These are phyloP conservation scores for Pleomassaria siparia DNA, from an alignment of 2,329 filamentous ascomycete species.

Conservation along the genomic window DNA sequence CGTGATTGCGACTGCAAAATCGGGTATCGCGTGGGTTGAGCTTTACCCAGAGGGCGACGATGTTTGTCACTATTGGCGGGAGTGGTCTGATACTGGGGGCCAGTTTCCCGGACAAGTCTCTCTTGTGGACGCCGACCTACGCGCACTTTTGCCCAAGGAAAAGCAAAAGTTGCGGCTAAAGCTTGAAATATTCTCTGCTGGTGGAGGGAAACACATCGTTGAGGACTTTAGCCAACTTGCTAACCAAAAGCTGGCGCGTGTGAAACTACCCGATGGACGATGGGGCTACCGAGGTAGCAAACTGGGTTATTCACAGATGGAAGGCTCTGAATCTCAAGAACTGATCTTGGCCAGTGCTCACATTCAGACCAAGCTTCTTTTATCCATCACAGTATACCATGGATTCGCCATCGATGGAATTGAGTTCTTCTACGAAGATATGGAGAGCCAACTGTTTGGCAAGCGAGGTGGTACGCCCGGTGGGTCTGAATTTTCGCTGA, in stretches of 20 bases:
- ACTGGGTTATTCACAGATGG: constrained; percentile 71
- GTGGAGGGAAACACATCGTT: constrained; percentile 72
- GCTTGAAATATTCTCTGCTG: constrained; percentile 74
- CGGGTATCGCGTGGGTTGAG: constrained; percentile 84
- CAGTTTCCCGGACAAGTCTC: constrained; percentile 69
- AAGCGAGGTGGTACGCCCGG: constrained; percentile 71
- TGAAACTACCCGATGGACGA: constrained; percentile 76
- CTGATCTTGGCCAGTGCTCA: constrained; percentile 70
- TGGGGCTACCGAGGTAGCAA: constrained; percentile 74
- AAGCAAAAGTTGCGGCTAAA: constrained; percentile 71
- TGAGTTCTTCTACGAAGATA: constrained; percentile 91
- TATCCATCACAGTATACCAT: constrained; percentile 74
- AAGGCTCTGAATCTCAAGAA: constrained; percentile 70
- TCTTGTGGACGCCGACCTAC: constrained; percentile 74
- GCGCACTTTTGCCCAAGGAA: constrained; percentile 68
- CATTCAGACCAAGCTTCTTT: constrained; percentile 69
- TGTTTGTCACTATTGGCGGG: constrained; percentile 77
- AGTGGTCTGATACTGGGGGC: constrained; percentile 67
- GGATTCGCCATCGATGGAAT: constrained; percentile 78
- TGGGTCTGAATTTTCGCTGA: constrained; percentile 76
- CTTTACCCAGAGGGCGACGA: constrained; percentile 79
- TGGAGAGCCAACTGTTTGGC: constrained; percentile 81
- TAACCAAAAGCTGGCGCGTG: constrained; percentile 66
- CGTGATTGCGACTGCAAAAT: constrained; percentile 76
- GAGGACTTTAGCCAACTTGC: constrained; percentile 71